These are phyloP conservation scores for Neocucurbitaria cava DNA, from an alignment of 2,329 filamentous ascomycete genomes.

Conservation along the genomic window DNA sequence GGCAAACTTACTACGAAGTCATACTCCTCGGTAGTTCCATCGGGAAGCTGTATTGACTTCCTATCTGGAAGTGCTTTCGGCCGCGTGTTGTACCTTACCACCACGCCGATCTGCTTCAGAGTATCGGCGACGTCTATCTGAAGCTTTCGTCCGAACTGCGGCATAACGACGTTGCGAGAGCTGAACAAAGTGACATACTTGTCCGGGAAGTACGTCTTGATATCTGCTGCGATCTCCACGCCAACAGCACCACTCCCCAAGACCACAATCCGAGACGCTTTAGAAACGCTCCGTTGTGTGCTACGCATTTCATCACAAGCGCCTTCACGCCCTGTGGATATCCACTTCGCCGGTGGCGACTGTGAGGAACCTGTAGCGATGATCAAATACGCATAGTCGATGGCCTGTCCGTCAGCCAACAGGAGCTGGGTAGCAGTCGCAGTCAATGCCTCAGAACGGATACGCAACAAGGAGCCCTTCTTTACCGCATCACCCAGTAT, in stretches of 20 bases:
- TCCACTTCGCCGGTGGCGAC: constrained; percentile 59
- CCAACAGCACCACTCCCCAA: constrained; percentile 67
- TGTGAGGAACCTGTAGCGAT: constrained; percentile 63
- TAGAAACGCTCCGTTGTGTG: constrained; percentile 57
- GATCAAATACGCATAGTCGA: constrained; percentile 64
- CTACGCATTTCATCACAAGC: constrained; percentile 54
- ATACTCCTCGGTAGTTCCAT: constrained; percentile 55
- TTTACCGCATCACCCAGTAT: constrained; percentile 43
- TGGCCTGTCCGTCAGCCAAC: constrained; percentile 52
- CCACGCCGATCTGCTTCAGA: constrained; percentile 56
- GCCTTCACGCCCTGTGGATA: constrained; percentile 51
- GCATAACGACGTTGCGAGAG: constrained; percentile 62
- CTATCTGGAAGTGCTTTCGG: constrained; percentile 49
- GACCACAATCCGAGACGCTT: constrained; percentile 49
- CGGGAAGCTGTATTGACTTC: constrained; percentile 54
- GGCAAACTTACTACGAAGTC: constrained; percentile 56
- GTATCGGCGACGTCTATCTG: constrained; percentile 50
- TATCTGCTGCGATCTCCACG: constrained; percentile 67
- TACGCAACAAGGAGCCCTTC: constrained; percentile 15
- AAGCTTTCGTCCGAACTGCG: constrained; percentile 56
- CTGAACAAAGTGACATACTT: constrained; percentile 66
- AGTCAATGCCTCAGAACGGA: not conserved
- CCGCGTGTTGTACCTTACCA: constrained; percentile 60
- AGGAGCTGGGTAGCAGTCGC: constrained; percentile 51
- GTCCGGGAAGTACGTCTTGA: constrained; percentile 62